Percentiles rank a stretch among this genome's conserved stretches.
phyloP scores from a whole-genome alignment of 75 land plant genomes.

The Selaginella tamariscina region DNA sequence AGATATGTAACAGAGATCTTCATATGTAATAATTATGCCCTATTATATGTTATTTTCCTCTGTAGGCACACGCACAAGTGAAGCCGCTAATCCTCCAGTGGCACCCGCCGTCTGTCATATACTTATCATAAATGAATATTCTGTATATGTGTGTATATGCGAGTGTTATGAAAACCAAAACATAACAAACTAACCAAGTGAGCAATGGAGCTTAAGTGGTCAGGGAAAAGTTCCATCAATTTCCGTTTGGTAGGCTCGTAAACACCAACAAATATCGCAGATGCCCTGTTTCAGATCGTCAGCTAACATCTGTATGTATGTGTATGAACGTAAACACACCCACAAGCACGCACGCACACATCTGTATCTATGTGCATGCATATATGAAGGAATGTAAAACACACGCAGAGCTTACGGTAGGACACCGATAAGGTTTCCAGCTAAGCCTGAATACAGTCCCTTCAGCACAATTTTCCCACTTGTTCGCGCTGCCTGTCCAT shows the following conservation, averaged over 20 bases:
- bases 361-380: too few species aligned
- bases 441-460: constrained; percentile 79
- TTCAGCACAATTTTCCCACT: constrained; percentile 61
- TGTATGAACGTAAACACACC: not conserved
- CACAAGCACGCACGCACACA: too few species aligned
- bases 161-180: not conserved
- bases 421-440: constrained; percentile 82
- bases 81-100: constrained; percentile 74
- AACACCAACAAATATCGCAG: constrained; percentile 88
- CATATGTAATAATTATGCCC: too few species aligned
- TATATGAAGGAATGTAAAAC: too few species aligned
- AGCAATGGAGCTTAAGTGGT: constrained; percentile 79
- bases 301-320: not conserved
- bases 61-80: constrained; percentile 88
- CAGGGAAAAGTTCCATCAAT: constrained; percentile 59
- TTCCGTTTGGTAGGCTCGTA: constrained; percentile 92
- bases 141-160: not conserved
- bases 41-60: constrained; percentile 30
- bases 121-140: not conserved
- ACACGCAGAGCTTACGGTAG: constrained; percentile 93
- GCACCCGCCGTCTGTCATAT: constrained; percentile 89
- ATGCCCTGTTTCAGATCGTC: constrained; percentile 43
- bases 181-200: constrained; percentile 59
- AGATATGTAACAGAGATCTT: constrained; percentile 2
- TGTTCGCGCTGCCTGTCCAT: constrained; percentile 50